Conservation (phyloP, 495 filamentous ascomycete species). For the Aspergillus bertholletiae region DNA sequence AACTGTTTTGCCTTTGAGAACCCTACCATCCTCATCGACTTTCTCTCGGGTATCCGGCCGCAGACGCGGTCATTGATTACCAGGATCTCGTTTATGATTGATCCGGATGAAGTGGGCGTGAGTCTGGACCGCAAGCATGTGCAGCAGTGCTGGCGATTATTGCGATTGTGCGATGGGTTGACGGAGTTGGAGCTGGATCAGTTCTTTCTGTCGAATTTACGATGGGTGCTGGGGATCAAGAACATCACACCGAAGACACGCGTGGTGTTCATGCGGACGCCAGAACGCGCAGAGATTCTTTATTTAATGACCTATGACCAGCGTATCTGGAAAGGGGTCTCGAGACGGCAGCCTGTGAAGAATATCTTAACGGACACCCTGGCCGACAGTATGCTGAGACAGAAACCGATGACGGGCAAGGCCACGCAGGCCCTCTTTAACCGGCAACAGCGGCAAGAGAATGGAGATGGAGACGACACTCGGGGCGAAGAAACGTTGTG, state of each 20-base stretch:
- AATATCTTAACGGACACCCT: neutral
- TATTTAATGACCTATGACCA: neutral
- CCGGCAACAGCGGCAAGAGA: neutral
- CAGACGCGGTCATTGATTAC: constrained; percentile 14
- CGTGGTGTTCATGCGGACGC: neutral
- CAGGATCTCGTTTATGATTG: constrained; percentile 7
- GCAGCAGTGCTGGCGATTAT: neutral
- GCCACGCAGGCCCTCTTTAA: neutral
- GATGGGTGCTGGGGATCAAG: neutral
- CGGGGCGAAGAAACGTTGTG: too few species aligned
- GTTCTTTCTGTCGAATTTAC: neutral
- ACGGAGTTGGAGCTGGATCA: constrained; percentile 16
- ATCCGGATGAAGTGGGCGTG: neutral
- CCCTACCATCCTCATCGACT: constrained; percentile 11
- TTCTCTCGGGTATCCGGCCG: constrained; percentile 13
- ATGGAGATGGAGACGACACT: too few species aligned
- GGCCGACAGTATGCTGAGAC: neutral
- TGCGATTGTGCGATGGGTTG: constrained; percentile 9
- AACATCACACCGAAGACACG: neutral
- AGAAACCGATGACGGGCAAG: neutral
- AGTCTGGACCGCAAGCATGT: neutral
- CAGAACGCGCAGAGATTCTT: too few species aligned
- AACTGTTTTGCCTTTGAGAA: constrained; percentile 28
- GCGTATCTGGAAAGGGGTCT: neutral
- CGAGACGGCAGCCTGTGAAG: neutral